Evolutionary conservation across 2,329 filamentous ascomycete species (phyloP).

Genomic region (Colletotrichum spinosum): DNA sequence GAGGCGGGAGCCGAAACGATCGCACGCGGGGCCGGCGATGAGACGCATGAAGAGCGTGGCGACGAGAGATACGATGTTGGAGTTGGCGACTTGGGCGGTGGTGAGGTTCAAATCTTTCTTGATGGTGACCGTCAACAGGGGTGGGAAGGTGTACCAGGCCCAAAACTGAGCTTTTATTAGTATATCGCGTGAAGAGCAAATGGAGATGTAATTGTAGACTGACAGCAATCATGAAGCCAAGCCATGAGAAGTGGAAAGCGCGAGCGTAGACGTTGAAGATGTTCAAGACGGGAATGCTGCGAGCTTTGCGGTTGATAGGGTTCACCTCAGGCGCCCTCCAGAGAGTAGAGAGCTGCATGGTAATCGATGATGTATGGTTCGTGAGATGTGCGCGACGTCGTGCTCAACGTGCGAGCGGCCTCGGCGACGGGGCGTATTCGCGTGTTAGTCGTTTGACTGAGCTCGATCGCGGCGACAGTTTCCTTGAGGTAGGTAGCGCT

Average conservation of each 20-base stretch:
- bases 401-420: neutral
- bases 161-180: slow-evolving; percentile 69
- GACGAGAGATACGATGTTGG: slow-evolving; percentile 85
- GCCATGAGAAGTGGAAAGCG: slow-evolving; percentile 91
- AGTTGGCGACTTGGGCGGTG: slow-evolving; percentile 81
- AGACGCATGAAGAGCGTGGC: slow-evolving; percentile 82
- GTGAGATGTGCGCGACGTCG: neutral
- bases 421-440: neutral
- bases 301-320: slow-evolving; percentile 85
- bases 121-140: slow-evolving; percentile 82
- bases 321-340: slow-evolving; percentile 78
- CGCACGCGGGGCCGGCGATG: slow-evolving; percentile 85
- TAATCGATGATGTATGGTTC: neutral
- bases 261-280: slow-evolving; percentile 83
- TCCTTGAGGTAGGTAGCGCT: neutral
- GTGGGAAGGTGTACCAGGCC: slow-evolving; percentile 94
- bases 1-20: slow-evolving; percentile 82
- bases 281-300: slow-evolving; percentile 83
- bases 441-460: slow-evolving; percentile 7
- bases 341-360: slow-evolving; percentile 52
- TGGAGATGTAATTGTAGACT: slow-evolving; percentile 61
- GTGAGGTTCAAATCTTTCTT: slow-evolving; percentile 80
- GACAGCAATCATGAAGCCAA: slow-evolving; percentile 86
- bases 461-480: neutral
- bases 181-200: neutral